Conservation (phyloP, 2,329 filamentous ascomycete genomes). For the Talaromyces sp. region DNA sequence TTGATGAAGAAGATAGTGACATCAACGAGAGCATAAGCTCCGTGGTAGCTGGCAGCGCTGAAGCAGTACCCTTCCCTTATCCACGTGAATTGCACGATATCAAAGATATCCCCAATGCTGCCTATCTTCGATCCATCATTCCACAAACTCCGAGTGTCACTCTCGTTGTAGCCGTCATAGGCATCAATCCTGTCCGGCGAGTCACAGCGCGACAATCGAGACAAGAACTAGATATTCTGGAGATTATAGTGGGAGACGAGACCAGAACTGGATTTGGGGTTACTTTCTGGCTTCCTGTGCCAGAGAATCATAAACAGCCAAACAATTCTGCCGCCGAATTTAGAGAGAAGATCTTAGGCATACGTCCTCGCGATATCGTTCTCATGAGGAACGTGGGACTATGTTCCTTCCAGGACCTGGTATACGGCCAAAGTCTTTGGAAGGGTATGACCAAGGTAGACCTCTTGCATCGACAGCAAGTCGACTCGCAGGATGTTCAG, state of each 20-base stretch:
- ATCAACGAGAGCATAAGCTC: background rate
- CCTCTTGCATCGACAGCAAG: constrained; percentile 60
- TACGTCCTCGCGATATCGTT: constrained; percentile 73
- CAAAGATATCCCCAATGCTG: constrained; percentile 66
- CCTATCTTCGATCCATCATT: constrained; percentile 63
- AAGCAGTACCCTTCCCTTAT: constrained; percentile 29
- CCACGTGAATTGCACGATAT: constrained; percentile 60
- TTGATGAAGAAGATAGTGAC: constrained; percentile 17
- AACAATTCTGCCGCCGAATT: constrained; percentile 29
- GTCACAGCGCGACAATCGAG: constrained; percentile 61
- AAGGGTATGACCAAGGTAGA: constrained; percentile 68
- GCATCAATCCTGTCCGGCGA: constrained; percentile 64
- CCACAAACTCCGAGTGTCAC: constrained; percentile 83
- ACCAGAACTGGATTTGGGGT: constrained; percentile 77
- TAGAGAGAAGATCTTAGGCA: constrained; percentile 41
- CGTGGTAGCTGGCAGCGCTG: background rate
- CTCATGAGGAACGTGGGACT: constrained; percentile 78
- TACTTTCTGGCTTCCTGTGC: constrained; percentile 73
- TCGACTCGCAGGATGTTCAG: constrained; percentile 53
- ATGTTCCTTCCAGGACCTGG: constrained; percentile 69
- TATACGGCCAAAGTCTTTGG: constrained; percentile 81
- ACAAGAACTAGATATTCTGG: constrained; percentile 63
- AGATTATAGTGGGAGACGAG: constrained; percentile 81
- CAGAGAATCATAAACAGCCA: constrained; percentile 19
- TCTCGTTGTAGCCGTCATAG: constrained; percentile 75